These are phyloP conservation scores for Aspergillus fijiensis DNA, from an alignment of 2,329 filamentous ascomycete genomes.

Conservation along the genomic window DNA sequence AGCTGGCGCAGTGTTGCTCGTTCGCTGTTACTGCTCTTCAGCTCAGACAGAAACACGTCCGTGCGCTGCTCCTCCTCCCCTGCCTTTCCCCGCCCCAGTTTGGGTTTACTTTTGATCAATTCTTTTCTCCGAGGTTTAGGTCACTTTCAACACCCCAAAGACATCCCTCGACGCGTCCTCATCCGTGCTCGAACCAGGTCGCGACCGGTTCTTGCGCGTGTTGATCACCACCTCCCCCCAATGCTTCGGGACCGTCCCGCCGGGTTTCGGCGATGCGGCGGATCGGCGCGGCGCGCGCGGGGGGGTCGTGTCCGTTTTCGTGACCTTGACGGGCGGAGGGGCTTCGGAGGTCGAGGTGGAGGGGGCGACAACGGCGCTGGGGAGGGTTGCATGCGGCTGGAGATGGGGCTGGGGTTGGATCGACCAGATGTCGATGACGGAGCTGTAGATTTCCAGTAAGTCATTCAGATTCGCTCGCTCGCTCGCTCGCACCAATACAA, in stretches of 20 bases:
- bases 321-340: conserved; percentile 22
- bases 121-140: conserved; percentile 2
- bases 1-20: no score
- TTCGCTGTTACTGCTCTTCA: no score
- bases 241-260: conserved; percentile 38
- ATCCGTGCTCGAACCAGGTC: conserved; percentile 26
- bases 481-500: no score
- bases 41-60: no score
- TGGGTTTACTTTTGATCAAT: no score
- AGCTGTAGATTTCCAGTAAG: conserved; percentile 25
- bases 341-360: conserved; percentile 24
- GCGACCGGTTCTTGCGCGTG: conserved; percentile 35
- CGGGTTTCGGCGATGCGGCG: conserved; percentile 15
- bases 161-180: conserved; percentile 32
- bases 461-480: no score
- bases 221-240: conserved; percentile 48
- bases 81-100: no score
- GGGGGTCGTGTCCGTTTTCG: conserved; percentile 12
- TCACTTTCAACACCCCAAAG: conserved; percentile 43
- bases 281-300: conserved; percentile 16
- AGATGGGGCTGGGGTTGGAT: conserved; percentile 44
- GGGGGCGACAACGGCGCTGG: conserved; percentile 29
- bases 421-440: conserved; percentile 48
- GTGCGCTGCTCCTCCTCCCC: no score
- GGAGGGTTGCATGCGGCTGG: conserved; percentile 39